Base-by-base conservation (phyloP, 139 green algal genomes). In the Haematococcus lacustris region DNA sequence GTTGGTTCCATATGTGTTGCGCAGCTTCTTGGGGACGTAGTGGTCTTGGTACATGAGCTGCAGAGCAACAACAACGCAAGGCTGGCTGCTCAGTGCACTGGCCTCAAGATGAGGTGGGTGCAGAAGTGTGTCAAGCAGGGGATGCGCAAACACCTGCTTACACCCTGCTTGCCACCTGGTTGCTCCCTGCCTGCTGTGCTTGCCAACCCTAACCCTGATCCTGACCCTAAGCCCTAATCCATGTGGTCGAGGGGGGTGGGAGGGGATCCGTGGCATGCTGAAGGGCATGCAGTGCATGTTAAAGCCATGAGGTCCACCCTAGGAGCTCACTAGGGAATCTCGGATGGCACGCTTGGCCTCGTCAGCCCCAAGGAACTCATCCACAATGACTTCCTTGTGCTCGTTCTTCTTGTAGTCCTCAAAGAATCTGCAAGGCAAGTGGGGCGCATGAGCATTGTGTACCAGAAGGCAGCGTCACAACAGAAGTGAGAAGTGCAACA, bases 371-470 rank as follows among this genome's bases (percentile, higher is more conserved):
- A 97, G 73, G 69, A 98, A 93, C 37, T 97, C 91, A 53, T 98
- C 92, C 38, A 98, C 93, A 66, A 88, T 81, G 2, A 98, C 93
- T 62, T 92, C 75, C 84, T 98, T 98, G 83, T 96, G 85, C 86
- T 98, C 92, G 66, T 96, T 96, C 86, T 94, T 94, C 83, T 97
- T 97, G 88, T 97, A 97, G 86, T 97, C 91, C 82, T 95, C 88
- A 68, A 97, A 97, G 77, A 96, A 96, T 38, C 89, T 91, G 76
- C 4, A 28, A 3, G 13, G 34, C 32, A 34, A 51, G 9, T 9
- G 40, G 9, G 63, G n/a, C 1, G 38, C 53, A 76, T 61, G 23
- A 28, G 61, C 28, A 21, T 3, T 1, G 32, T 33, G 35, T 43
- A 37, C 33, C 66, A 26, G 13, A 53, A 61, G 38, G 38, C 17